phyloP scores from a whole-genome alignment of 768 basidiomycete species.

The Xanthoconium purpureum region DNA sequence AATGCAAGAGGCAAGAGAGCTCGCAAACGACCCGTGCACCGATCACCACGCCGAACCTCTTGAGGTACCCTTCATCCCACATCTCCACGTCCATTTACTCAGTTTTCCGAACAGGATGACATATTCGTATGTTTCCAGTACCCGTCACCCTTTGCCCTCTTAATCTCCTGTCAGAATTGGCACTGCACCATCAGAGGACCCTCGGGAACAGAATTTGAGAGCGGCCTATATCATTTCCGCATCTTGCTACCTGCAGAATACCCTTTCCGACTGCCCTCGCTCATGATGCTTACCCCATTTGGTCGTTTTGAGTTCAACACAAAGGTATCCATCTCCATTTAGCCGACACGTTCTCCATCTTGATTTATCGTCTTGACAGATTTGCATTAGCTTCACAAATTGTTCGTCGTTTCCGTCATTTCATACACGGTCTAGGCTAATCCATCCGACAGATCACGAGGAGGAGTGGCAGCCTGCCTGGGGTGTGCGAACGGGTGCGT shows the following conservation, averaged over 20 bases:
- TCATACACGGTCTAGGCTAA: constrained; percentile 30
- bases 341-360: constrained; percentile 15
- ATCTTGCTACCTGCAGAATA: constrained; percentile 90
- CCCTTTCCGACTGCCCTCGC: constrained; percentile 93
- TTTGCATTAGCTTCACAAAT: constrained; percentile 90
- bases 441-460: constrained; percentile 67
- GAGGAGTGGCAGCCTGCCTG: constrained; percentile 98
- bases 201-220: constrained; percentile 84
- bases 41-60: constrained; percentile 81
- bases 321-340: constrained; percentile 55
- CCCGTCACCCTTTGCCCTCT: constrained; percentile 16
- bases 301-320: constrained; percentile 97
- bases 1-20: constrained; percentile 92
- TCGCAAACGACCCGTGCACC: constrained; percentile 77
- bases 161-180: constrained; percentile 62
- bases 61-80: constrained; percentile 51
- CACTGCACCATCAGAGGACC: constrained; percentile 96
- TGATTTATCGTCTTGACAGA: constrained; percentile 41
- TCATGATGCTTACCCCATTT: constrained; percentile 94
- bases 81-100: constrained; percentile 5
- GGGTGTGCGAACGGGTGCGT: constrained; percentile 90
- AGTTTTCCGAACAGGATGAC: constrained; percentile 56
- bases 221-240: constrained; percentile 94
- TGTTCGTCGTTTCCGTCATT: constrained; percentile 48
- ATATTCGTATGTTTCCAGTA: constrained; percentile 64